Percentiles rank a stretch among this genome's conserved stretches.
phyloP scores from a whole-genome alignment of 2,329 filamentous ascomycete genomes.

The Xylaria sp. region DNA sequence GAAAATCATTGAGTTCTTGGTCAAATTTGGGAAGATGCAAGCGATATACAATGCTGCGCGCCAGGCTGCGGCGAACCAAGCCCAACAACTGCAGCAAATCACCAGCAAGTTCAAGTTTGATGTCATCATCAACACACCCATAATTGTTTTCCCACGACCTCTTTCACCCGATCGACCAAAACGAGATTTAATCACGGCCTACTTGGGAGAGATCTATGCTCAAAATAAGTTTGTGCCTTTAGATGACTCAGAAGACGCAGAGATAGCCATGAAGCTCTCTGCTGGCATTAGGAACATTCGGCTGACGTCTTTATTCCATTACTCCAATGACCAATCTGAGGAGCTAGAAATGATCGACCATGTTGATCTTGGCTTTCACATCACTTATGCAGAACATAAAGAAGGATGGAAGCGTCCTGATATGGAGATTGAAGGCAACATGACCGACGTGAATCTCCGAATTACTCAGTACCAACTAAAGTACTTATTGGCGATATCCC shows the following conservation, averaged over 20 bases:
- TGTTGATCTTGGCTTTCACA: conserved; percentile 90
- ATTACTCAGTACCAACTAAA: conserved; percentile 92
- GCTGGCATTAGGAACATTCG: conserved; percentile 92
- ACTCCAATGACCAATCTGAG: conserved; percentile 75
- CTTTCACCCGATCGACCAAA: conserved; percentile 75
- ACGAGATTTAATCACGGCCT: conserved; percentile 88
- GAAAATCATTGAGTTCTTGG: conserved; percentile 96
- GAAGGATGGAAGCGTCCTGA: conserved; percentile 82
- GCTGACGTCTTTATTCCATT: conserved; percentile 89
- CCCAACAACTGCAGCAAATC: conserved; percentile 90
- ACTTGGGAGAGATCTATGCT: conserved; percentile 96
- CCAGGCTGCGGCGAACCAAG: conserved; percentile 92
- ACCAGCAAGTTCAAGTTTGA: conserved; percentile 94
- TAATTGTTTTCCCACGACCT: conserved; percentile 89
- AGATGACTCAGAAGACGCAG: conserved; percentile 77
- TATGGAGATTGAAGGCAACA: conserved; percentile 86
- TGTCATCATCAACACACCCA: conserved; percentile 91
- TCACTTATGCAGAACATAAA: conserved; percentile 90
- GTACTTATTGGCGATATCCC: conserved; percentile 86
- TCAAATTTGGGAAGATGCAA: conserved; percentile 99
- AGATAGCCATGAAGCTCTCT: conserved; percentile 87
- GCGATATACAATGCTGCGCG: conserved; percentile 97
- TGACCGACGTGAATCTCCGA: conserved; percentile 92
- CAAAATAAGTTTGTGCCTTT: conserved; percentile 91
- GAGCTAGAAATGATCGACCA: conserved; percentile 97